Base-by-base conservation (phyloP, 495 filamentous ascomycete species). In the Penicillium robsamsonii region DNA sequence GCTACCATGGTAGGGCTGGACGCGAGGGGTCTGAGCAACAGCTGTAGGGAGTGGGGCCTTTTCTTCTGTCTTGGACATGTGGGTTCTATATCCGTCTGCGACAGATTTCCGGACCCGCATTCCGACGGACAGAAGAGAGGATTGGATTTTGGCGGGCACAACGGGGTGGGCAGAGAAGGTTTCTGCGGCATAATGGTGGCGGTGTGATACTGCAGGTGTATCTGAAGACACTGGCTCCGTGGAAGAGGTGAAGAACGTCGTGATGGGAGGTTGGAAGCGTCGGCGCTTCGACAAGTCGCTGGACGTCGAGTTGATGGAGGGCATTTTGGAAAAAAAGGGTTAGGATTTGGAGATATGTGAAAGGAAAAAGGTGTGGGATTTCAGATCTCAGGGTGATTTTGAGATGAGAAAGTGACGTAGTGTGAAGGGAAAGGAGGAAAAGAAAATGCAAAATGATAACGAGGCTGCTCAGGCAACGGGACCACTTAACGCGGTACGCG, bases 31-130 rank as follows among this genome's bases (percentile, higher is more conserved):
- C 55, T 61, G 56, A 37, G 61, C 59, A 15, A 41, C 58, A 63
- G 53, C 61, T 55, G 53, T 58, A 58, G 55, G 60, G 59, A 33
- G 62, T 55, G 55, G 37, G n/a, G 31, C 40, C 61, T 74, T 59
- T 54, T 70, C 57, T 55, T 67, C 18, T 48, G 65, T 50, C 63
- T 69, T 61, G 27, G 56, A 57, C 55, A 55, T 58, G 54, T 76
- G 64, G 12, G 89, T 93, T 74, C 93, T 95, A 76, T 96, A 96
- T 50, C 93, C 93, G 55, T 96, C 91, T 0, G 90, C 88, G 4
- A 97, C 85, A 10, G 87, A 86, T 72, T 97, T 96, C 57, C 93
- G 87, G 49, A 97, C 82, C 33, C 92, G 85, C 90, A 96, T 95
- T 60, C 93, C 93, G 50, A 97, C 92, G 56, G 79, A 87, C 4